Conservation (phyloP, 2,329 filamentous ascomycete species). For the Penicillium sp. region DNA sequence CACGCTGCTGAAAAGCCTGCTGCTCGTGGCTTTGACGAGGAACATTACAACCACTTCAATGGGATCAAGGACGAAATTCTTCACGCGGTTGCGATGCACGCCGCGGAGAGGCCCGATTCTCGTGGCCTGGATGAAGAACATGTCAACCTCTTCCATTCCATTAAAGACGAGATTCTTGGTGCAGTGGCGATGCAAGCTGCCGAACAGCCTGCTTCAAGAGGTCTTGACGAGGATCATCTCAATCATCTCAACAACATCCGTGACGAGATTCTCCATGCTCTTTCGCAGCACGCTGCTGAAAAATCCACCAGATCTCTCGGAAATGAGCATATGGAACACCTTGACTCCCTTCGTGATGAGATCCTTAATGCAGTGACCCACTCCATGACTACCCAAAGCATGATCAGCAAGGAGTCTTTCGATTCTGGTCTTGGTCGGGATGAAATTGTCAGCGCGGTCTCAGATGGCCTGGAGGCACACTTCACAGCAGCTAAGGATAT, state of each 20-base stretch:
- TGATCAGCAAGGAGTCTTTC: conserved; percentile 35
- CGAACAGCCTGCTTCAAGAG: not conserved
- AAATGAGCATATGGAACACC: conserved; percentile 33
- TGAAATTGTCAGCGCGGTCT: conserved; percentile 63
- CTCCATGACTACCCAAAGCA: conserved; percentile 35
- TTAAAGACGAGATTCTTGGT: conserved; percentile 63
- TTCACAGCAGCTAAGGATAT: conserved; percentile 60
- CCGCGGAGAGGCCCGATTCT: conserved; percentile 6
- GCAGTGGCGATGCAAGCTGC: conserved; percentile 50
- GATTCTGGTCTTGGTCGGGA: conserved; percentile 55
- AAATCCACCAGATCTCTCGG: conserved; percentile 19
- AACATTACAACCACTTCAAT: conserved; percentile 27
- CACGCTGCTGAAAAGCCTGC: conserved; percentile 27
- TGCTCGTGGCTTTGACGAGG: conserved; percentile 24
- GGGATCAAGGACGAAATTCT: conserved; percentile 34
- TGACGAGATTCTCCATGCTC: conserved; percentile 17
- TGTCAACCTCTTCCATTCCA: conserved; percentile 8
- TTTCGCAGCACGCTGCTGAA: conserved; percentile 6
- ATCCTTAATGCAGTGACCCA: conserved; percentile 39
- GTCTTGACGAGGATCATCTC: conserved; percentile 11
- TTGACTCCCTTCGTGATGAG: conserved; percentile 36
- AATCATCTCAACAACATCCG: conserved; percentile 10
- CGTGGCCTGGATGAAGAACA: conserved; percentile 12
- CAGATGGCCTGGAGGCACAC: conserved; percentile 58
- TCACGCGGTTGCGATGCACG: conserved; percentile 23